Percentiles rank a stretch among this genome's conserved stretches.
Conservation (phyloP, 129 eudicot species). For the Dittrichia graveolens region DNA sequence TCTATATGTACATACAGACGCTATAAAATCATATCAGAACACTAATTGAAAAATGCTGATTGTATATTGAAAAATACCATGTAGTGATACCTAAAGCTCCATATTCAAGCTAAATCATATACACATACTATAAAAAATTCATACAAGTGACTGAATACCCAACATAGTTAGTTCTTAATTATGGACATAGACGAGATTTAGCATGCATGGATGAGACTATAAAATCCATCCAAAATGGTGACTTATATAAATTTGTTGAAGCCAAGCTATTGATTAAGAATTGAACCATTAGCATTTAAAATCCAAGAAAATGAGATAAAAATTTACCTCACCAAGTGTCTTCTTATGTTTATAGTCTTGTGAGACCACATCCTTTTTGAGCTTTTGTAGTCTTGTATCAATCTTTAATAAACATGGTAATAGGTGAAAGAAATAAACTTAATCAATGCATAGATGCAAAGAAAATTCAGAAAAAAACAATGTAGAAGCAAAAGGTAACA, state of each 20-base stretch:
- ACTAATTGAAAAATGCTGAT: not conserved
- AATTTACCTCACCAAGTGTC: constrained; percentile 84
- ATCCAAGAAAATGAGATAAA: not conserved
- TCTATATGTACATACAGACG: not conserved
- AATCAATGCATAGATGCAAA: constrained; percentile 8
- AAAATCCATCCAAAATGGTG: constrained; percentile 4
- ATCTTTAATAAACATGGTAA: constrained; percentile 43
- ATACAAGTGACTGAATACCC: not conserved
- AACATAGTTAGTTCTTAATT: not conserved
- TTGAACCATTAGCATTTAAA: not conserved
- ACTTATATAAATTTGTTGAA: constrained; percentile 8
- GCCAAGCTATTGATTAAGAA: not conserved
- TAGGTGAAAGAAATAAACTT: constrained; percentile 12
- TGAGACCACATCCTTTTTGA: constrained; percentile 75
- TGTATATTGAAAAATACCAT: constrained; percentile 2
- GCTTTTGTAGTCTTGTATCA: constrained; percentile 68
- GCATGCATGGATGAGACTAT: not conserved
- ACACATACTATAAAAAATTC: constrained; percentile 9
- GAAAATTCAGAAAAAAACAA: not conserved
- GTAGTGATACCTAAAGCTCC: not conserved
- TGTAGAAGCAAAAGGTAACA: not conserved
- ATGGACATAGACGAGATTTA: not conserved
- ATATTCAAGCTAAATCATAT: constrained; percentile 11
- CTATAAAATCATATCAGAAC: not conserved
- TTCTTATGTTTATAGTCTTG: constrained; percentile 87